Evolutionary conservation across 1,284 basidiomycete genomes (phyloP), one percentile per base, ranked within the genome.

Genomic region (Trametes versicolor): DNA sequence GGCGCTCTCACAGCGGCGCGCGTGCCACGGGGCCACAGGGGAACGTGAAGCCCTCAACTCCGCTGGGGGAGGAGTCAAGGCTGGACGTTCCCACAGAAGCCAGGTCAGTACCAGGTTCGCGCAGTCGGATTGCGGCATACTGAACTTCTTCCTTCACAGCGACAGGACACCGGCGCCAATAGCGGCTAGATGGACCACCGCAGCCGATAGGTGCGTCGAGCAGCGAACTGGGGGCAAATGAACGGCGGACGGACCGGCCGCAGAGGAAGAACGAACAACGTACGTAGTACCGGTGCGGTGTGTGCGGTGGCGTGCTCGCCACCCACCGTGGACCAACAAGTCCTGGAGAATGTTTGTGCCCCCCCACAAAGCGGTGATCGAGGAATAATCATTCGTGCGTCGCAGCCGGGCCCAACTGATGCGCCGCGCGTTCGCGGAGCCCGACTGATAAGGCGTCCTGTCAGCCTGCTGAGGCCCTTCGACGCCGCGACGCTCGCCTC

Each of bases 311-410:
- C 49, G 37, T 34, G 9, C 48, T 57, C 53, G 36, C 49, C 6
- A 62, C 49, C 49, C 6, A 62, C 49, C 54, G 47, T 68, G 66
- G 66, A 68, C 63, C 66, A 65, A 68, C 66, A 65, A 68, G 50
- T 55, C 43, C 15, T 45, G 55, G 39, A 57, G 53, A 54, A 54
- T 59, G 62, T 55, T 59, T 59, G 52, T 58, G 29, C 29, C 36
- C 47, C 47, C 57, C 57, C 61, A 52, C 61, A 59, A 43, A 6
- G 12, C 17, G 25, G 48, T 50, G 60, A 63, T 59, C 57, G 56
- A 47, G 47, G 21, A 25, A 49, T 60, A 45, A 36, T 48, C 2
- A 9, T 48, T 21, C 36, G 47, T 34, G 41, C 57, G 55, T 32
- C 32, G 39, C 55, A 65, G 34, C 37, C n/a, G 54, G 62, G 64